phyloP scores from a whole-genome alignment of 768 basidiomycete genomes.

The Serendipita sp. region DNA sequence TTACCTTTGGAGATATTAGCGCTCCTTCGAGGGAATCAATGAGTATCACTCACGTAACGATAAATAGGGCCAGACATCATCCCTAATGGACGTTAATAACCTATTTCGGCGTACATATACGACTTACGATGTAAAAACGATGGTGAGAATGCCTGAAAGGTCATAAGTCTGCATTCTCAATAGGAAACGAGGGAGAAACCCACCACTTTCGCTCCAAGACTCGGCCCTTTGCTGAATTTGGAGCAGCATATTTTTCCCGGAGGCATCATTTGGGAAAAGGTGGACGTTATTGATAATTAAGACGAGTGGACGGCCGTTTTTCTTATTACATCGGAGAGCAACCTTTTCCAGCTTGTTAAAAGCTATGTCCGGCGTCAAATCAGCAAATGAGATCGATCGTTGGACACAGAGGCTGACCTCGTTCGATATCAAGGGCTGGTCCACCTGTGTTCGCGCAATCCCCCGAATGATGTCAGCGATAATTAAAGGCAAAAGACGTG shows the following conservation, averaged over 20 bases:
- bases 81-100: slow-evolving; percentile 26
- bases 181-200: slow-evolving; percentile 13
- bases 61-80: slow-evolving; percentile 73
- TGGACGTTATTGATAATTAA: slow-evolving; percentile 70
- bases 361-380: slow-evolving; percentile 24
- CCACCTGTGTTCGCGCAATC: slow-evolving; percentile 30
- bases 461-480: background rate
- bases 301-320: slow-evolving; percentile 51
- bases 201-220: slow-evolving; percentile 67
- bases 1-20: slow-evolving; percentile 30
- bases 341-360: slow-evolving; percentile 78
- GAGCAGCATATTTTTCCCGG: slow-evolving; percentile 61
- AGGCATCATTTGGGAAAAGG: slow-evolving; percentile 59
- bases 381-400: background rate
- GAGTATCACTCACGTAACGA: slow-evolving; percentile 35
- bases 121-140: slow-evolving; percentile 61
- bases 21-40: slow-evolving; percentile 7
- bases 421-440: slow-evolving; percentile 64
- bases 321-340: slow-evolving; percentile 44
- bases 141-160: slow-evolving; percentile 47
- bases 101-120: background rate
- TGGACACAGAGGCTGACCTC: slow-evolving; percentile 29
- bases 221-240: slow-evolving; percentile 80
- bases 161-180: slow-evolving; percentile 3
- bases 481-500: slow-evolving; percentile 9